phyloP scores from a whole-genome alignment of 2,329 filamentous ascomycete genomes.

The Salinomyces thailandicus region DNA sequence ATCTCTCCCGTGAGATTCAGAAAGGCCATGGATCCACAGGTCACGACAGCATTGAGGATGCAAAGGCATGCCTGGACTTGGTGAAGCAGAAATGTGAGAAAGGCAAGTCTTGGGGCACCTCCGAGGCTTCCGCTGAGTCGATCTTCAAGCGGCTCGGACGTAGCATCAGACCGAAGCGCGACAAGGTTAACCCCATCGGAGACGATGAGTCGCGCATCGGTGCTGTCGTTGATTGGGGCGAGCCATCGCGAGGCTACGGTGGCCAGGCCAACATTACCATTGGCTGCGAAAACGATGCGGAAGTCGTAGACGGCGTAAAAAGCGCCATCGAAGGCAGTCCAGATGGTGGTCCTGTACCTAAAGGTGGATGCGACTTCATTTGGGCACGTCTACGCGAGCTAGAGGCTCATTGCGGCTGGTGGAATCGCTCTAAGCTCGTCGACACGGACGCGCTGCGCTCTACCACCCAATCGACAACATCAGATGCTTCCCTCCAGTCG shows the following conservation, averaged over 20 bases:
- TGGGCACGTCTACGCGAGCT: constrained; percentile 54
- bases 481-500: constrained; percentile 28
- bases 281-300: constrained; percentile 46
- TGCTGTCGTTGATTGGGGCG: constrained; percentile 83
- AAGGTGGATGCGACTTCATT: constrained; percentile 49
- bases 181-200: constrained; percentile 28
- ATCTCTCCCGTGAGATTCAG: constrained; percentile 78
- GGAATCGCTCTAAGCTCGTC: constrained; percentile 39
- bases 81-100: constrained; percentile 94
- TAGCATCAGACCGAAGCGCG: constrained; percentile 29
- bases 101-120: constrained; percentile 74
- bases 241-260: constrained; percentile 54
- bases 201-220: constrained; percentile 47
- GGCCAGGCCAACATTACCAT: constrained; percentile 46
- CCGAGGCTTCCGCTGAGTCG: constrained; percentile 70
- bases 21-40: constrained; percentile 60
- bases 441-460: constrained; percentile 28
- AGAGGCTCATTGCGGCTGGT: constrained; percentile 51
- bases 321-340: constrained; percentile 41
- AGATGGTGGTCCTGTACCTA: constrained; percentile 33
- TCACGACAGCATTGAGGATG: constrained; percentile 89
- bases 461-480: constrained; percentile 9
- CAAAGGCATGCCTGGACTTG: constrained; percentile 79
- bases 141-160: constrained; percentile 70
- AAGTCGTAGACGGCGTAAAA: constrained; percentile 47